Percentiles rank a stretch among this genome's conserved stretches.
phyloP scores from a whole-genome alignment of 2,329 filamentous ascomycete species.

The Fusarium heterosporum region DNA sequence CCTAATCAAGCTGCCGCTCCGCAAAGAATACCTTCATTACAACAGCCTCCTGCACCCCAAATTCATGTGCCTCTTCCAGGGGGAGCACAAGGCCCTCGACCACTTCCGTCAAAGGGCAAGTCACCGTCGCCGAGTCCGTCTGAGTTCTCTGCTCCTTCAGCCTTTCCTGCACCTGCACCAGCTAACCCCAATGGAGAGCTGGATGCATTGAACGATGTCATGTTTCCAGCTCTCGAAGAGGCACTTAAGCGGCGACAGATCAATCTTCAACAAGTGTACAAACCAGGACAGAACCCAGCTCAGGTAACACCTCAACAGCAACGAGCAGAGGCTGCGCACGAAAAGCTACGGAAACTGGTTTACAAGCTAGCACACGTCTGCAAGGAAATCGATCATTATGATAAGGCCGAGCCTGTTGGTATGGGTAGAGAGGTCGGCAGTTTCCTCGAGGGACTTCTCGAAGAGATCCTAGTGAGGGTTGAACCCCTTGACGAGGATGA shows the following conservation, averaged over 20 bases:
- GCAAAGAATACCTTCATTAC: slow-evolving; percentile 46
- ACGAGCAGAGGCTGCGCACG: slow-evolving; percentile 78
- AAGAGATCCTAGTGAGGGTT: slow-evolving; percentile 92
- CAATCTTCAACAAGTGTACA: slow-evolving; percentile 66
- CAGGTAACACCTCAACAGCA: slow-evolving; percentile 72
- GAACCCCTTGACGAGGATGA: slow-evolving; percentile 87
- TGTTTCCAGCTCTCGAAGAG: slow-evolving; percentile 91
- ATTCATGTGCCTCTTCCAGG: slow-evolving; percentile 31
- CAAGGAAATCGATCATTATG: slow-evolving; percentile 89
- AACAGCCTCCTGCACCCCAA: slow-evolving; percentile 46
- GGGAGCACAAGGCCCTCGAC: slow-evolving; percentile 41
- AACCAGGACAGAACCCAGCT: slow-evolving; percentile 53
- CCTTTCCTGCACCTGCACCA: slow-evolving; percentile 69
- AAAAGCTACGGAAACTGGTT: slow-evolving; percentile 83
- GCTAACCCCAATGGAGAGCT: slow-evolving; percentile 74
- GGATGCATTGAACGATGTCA: slow-evolving; percentile 89
- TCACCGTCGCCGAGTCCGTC: slow-evolving; percentile 49
- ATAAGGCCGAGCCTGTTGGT: slow-evolving; percentile 86
- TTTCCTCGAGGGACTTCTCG: slow-evolving; percentile 90
- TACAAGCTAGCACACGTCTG: slow-evolving; percentile 86
- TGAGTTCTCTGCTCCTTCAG: slow-evolving; percentile 55
- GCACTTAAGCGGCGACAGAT: slow-evolving; percentile 84
- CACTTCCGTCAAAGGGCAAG: slow-evolving; percentile 49
- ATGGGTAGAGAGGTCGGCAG: slow-evolving; percentile 93
- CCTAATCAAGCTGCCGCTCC: slow-evolving; percentile 52